Base-by-base conservation (phyloP, 179 eudicot genomes). In the Gypsophila paniculata region DNA sequence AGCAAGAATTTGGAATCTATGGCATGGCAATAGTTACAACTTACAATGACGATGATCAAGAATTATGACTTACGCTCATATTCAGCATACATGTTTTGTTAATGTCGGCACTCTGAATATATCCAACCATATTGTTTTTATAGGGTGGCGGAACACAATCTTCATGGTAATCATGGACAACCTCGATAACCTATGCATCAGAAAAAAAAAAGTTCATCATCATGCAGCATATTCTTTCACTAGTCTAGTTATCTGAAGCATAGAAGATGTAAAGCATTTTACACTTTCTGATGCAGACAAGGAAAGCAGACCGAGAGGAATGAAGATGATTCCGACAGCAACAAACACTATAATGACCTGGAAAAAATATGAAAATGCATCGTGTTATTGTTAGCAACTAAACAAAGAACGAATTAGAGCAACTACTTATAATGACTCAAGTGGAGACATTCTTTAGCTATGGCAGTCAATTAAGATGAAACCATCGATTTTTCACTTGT, bases 151-250 rank as follows among this genome's bases (percentile, higher is more conserved):
- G 80, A 58, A 82, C 68, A 75, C 82, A 82, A 0, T 66, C 72
- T 39, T 18, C 52, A 19, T 82, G 82, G 42, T 82, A 82, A 25
- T 75, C 77, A 3, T 53, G 68, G 29, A 68, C 58, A 59, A 82
- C 73, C 79, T 82, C 85, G 51, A 79, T 76, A 64, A 82, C 84
- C 86, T 83, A 65, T 19, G n/a, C n/a, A n/a, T n/a, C n/a, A n/a
- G 26, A n/a, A 65, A 67, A 8, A 48, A 29, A 69, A 2, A 54
- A 19, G 65, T 19, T 32, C 9, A 49, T 22, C 38, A 54, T 68
- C 21, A 75, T 48, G 26, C 18, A 62, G 21, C 19, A 71, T 12
- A 38, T 21, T 65, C 12, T 25, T 36, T 51, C 15, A 63, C 21
- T 21, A 34, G 65, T 18, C 19, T 39, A 52, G 64, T 8, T 48